Evolutionary conservation across 2,329 filamentous ascomycete genomes (phyloP).

Genomic region (Didymella lethalis): DNA sequence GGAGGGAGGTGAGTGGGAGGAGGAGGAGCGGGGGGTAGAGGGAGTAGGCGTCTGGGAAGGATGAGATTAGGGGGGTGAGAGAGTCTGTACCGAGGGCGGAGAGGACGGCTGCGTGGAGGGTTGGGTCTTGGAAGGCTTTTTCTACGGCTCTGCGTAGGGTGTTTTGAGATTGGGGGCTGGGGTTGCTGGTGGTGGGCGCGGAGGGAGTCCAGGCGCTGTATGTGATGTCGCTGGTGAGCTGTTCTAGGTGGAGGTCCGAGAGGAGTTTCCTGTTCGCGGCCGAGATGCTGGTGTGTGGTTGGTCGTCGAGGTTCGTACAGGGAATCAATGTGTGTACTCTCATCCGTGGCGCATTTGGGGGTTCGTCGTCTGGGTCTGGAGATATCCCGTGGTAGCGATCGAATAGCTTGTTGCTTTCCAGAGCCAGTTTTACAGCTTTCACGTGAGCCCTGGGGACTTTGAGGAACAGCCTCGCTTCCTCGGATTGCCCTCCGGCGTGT

Average conservation of each 20-base stretch:
- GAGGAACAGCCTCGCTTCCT: slow-evolving; percentile 6
- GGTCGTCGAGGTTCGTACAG: no score
- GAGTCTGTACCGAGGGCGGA: no score
- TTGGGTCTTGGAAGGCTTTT: slow-evolving; percentile 18
- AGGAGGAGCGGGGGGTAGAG: slow-evolving; percentile 67
- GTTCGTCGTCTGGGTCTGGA: background rate
- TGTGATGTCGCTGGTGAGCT: background rate
- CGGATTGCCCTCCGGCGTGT: background rate
- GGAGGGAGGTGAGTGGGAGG: slow-evolving; percentile 50
- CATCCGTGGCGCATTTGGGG: no score
- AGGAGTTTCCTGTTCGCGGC: background rate
- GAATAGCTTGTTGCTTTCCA: slow-evolving; percentile 45
- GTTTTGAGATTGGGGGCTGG: slow-evolving; percentile 14
- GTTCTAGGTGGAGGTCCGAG: slow-evolving; percentile 18
- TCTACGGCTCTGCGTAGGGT: slow-evolving; percentile 35
- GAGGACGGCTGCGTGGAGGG: no score
- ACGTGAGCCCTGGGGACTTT: slow-evolving; percentile 47
- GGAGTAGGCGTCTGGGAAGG: slow-evolving; percentile 57
- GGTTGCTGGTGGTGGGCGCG: no score
- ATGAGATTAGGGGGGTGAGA: slow-evolving; percentile 24
- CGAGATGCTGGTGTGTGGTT: no score
- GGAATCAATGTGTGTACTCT: background rate
- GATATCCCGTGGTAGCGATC: slow-evolving; percentile 43
- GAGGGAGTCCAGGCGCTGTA: no score
- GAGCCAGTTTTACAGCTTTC: slow-evolving; percentile 50